Percentiles rank a stretch among this genome's conserved stretches.
Conservation (phyloP, 352 stramenopile species). For the Phytophthora sojae region DNA sequence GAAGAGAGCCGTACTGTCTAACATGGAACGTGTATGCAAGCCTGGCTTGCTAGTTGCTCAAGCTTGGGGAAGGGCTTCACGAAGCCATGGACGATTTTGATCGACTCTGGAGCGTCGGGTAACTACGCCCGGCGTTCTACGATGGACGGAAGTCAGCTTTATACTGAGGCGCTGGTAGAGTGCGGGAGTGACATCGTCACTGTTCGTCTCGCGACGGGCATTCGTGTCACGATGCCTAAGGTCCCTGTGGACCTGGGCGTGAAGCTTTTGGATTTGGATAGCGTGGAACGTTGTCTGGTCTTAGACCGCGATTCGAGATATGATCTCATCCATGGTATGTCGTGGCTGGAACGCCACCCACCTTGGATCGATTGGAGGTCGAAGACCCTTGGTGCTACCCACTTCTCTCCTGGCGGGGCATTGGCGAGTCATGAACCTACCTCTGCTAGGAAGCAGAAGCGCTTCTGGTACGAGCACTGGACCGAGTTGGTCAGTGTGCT, state of each 20-base stretch:
- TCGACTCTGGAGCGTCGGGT: slow-evolving; percentile 12
- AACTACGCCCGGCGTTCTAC: slow-evolving; percentile 15
- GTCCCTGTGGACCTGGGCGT: slow-evolving; percentile 6
- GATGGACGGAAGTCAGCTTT: slow-evolving; percentile 14
- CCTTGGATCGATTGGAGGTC: slow-evolving; percentile 15
- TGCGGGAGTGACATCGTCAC: background rate
- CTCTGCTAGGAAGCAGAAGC: slow-evolving; percentile 6
- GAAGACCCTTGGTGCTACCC: slow-evolving; percentile 8
- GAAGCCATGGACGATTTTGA: slow-evolving; percentile 6
- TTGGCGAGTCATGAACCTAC: too few relatives aligned
- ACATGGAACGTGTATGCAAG: slow-evolving; percentile 15
- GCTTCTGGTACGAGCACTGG: slow-evolving; percentile 8
- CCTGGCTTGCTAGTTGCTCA: slow-evolving; percentile 11
- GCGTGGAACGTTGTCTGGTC: slow-evolving; percentile 22
- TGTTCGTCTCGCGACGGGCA: slow-evolving; percentile 17
- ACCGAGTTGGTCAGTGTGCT: slow-evolving; percentile 4
- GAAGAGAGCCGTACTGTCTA: slow-evolving; percentile 8
- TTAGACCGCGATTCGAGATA: slow-evolving; percentile 24
- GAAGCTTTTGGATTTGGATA: slow-evolving; percentile 13
- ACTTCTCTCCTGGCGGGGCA: too few relatives aligned
- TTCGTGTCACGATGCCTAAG: too few relatives aligned
- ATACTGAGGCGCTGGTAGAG: slow-evolving; percentile 12
- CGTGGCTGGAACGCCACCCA: slow-evolving; percentile 13
- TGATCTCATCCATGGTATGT: slow-evolving; percentile 25
- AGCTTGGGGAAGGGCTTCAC: slow-evolving; percentile 6